Conservation (phyloP, 108 stramenopile genomes). For the Skeletonema marinoi region DNA sequence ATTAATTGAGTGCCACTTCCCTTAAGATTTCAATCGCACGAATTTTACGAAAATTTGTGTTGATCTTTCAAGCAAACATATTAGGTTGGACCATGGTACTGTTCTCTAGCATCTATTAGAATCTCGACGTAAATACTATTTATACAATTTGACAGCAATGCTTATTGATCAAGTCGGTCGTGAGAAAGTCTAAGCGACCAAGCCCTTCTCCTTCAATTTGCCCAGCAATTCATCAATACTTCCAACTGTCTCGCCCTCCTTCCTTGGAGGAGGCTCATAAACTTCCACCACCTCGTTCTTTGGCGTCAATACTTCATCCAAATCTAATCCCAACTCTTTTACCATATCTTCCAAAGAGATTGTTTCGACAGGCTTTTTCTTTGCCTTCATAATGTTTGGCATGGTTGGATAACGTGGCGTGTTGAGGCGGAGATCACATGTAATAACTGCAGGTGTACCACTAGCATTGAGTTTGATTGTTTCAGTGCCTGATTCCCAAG, state of each 20-base stretch:
- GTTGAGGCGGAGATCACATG: conserved; percentile 98
- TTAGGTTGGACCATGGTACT: no score
- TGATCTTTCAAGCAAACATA: no score
- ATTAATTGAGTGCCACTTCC: no score
- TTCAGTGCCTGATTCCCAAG: conserved; percentile 64
- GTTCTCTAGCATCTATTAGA: no score
- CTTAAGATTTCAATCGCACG: no score
- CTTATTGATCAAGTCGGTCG: no score
- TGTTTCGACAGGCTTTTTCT: conserved; percentile 97
- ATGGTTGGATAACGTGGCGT: conserved; percentile 99
- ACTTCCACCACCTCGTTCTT: conserved; percentile 88
- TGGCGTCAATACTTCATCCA: conserved; percentile 65
- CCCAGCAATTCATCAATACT: conserved; percentile 91
- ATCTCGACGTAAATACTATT: no score
- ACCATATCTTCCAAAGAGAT: conserved; percentile 66
- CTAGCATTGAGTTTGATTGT: conserved; percentile 62
- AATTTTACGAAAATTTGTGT: no score
- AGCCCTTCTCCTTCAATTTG: conserved; percentile 89
- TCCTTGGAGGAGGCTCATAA: conserved; percentile 91
- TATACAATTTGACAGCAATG: no score
- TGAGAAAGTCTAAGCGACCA: conserved; percentile 30
- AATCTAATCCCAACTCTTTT: conserved; percentile 88
- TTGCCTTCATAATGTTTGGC: conserved; percentile 99
- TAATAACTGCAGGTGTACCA: conserved; percentile 91
- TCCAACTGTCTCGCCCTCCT: conserved; percentile 95